Percentiles rank a stretch among this genome's conserved stretches.
These are phyloP conservation scores for Trametes elegans DNA, from an alignment of 768 basidiomycete species.

Conservation along the genomic window DNA sequence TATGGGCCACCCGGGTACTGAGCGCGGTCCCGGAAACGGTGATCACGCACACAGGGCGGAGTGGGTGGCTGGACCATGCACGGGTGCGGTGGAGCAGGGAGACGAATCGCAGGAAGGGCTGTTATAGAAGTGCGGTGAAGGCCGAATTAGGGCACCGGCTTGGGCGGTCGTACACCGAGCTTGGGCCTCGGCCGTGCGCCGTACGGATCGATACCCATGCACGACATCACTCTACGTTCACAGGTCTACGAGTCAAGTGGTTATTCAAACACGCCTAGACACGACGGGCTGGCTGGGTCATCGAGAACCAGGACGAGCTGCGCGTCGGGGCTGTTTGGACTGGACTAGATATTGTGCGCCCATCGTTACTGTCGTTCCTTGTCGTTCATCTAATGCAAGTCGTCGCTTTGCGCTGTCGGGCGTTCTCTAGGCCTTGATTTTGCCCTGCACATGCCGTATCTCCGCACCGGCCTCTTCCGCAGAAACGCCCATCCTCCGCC, in stretches of 20 bases:
- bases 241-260: neutral
- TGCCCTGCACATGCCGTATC: neutral
- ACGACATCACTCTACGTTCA: neutral
- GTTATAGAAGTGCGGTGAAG: slow-evolving; percentile 1
- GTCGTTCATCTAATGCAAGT: slow-evolving; percentile 19
- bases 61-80: slow-evolving; percentile 24
- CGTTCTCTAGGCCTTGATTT: neutral
- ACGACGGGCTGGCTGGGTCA: neutral
- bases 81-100: neutral
- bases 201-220: slow-evolving; percentile 2
- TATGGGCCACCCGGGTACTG: slow-evolving; percentile 33
- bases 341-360: slow-evolving; percentile 19
- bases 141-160: neutral
- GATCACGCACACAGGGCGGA: neutral
- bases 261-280: neutral
- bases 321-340: neutral
- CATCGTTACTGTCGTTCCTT: slow-evolving; percentile 7
- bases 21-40: neutral
- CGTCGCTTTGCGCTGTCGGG: neutral
- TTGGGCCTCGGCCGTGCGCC: neutral
- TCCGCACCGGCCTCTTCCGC: too few species aligned
- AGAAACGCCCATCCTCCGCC: too few species aligned
- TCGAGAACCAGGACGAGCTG: neutral
- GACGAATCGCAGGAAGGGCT: neutral
- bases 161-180: slow-evolving; percentile 7